Base-by-base conservation (phyloP, 371 early-diverging fungal genomes). In the Circinella minor region DNA sequence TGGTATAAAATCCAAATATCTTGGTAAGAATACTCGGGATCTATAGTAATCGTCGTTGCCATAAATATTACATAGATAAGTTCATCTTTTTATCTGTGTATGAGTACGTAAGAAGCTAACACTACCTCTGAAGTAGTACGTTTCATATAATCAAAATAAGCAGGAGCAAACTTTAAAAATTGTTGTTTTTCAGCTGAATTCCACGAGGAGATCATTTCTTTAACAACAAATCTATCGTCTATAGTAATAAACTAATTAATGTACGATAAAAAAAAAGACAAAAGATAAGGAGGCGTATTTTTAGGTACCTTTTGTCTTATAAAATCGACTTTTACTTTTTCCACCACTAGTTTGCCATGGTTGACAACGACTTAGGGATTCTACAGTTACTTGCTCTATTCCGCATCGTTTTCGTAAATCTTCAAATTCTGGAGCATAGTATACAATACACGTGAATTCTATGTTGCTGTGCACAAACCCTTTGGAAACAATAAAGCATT, bases 1-100 rank as follows among this genome's bases (percentile, higher is more conserved):
- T 88, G 5, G 91, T 89, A 70, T 94, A 96, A 68, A 96, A 90
- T 0, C 97, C 97, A 83, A 96, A 94, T 57, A 98, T 96, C 76
- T 96, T 96, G 48, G 94, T 95, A 55, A 98, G 78, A 3, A 94
- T 81, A 0, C 95, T 94, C 1, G 94, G 95, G 15, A 87, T 80
- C 75, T 83, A 75, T n/a, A 10, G 0, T 4, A 36, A 13, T 51
- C 3, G 3, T 17, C 60, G 15, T 36, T 43, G 34, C 55, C 46
- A 39, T n/a, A 27, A 36, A 4, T 18, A 17, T 14, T 15, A 34
- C 46, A 17, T 4, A 9, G 6, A 54, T 48, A 27, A 27, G 2
- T 2, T 2, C 27, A 27, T 27, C 2, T 2, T 27, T 27, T 27
- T 27, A 2, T 27, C 1, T 27, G 27, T 27, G 27, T 27, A 2